Evolutionary conservation across 2,329 filamentous ascomycete species (phyloP).

Genomic region (Neoarthrinium moseri): DNA sequence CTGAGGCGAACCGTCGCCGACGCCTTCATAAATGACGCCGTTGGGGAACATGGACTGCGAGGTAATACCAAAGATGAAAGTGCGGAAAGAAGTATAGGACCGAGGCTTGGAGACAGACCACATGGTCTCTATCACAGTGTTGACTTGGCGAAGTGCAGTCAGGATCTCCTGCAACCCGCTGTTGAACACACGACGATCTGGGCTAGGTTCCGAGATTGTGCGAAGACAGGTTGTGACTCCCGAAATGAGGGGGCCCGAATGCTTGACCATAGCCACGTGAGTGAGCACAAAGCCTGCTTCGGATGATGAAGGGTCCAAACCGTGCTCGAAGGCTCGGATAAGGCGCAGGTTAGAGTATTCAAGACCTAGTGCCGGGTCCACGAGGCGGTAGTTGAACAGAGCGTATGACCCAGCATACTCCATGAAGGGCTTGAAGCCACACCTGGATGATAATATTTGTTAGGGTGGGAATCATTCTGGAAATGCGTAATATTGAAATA

Average conservation of each 20-base stretch:
- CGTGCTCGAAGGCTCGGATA: constrained; percentile 87
- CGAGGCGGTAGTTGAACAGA: constrained; percentile 65
- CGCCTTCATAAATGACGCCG: constrained; percentile 85
- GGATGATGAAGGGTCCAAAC: constrained; percentile 80
- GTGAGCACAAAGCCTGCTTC: constrained; percentile 96
- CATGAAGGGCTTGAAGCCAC: constrained; percentile 89
- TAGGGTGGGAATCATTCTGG: no score
- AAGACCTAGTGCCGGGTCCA: constrained; percentile 55
- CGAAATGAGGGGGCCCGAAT: constrained; percentile 75
- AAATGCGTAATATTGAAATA: no score
- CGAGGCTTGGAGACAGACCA: constrained; percentile 83
- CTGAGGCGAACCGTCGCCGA: constrained; percentile 67
- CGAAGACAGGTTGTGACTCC: constrained; percentile 67
- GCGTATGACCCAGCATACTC: constrained; percentile 73
- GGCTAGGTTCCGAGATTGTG: constrained; percentile 12
- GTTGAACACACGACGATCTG: constrained; percentile 59
- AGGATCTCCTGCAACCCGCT: constrained; percentile 62
- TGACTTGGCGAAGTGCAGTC: constrained; percentile 65
- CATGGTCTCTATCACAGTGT: constrained; percentile 84
- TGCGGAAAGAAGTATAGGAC: constrained; percentile 86
- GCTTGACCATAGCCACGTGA: constrained; percentile 91
- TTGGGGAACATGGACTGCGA: constrained; percentile 91
- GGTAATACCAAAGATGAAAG: constrained; percentile 96
- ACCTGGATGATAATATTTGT: no score
- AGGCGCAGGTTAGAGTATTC: constrained; percentile 72